phyloP scores from a whole-genome alignment of 2,329 filamentous ascomycete species.

The Xylaria polymorpha region DNA sequence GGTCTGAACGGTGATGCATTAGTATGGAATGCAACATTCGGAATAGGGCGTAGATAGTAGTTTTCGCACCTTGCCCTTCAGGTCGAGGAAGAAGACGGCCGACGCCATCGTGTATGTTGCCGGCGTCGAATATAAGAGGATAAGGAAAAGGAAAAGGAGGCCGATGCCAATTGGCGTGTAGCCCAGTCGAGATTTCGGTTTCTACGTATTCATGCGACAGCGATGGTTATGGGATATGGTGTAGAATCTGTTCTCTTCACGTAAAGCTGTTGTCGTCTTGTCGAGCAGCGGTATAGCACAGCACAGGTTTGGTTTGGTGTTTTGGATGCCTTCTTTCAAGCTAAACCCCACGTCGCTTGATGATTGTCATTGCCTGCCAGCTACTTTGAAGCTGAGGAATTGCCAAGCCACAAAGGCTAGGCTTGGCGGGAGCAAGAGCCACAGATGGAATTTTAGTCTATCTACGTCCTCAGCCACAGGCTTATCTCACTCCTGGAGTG shows the following conservation, averaged over 20 bases:
- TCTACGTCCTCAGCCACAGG: background rate
- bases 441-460: background rate
- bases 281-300: slow-evolving; percentile 23
- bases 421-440: background rate
- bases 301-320: slow-evolving; percentile 7
- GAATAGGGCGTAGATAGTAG: background rate
- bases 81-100: slow-evolving; percentile 96
- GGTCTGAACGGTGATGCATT: slow-evolving; percentile 69
- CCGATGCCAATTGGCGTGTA: slow-evolving; percentile 48
- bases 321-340: slow-evolving; percentile 31
- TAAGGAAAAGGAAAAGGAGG: slow-evolving; percentile 40
- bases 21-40: background rate
- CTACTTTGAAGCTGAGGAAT: slow-evolving; percentile 9
- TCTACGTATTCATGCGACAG: slow-evolving; percentile 34
- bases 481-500: background rate
- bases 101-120: slow-evolving; percentile 79
- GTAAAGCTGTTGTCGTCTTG: slow-evolving; percentile 28
- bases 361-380: slow-evolving; percentile 7
- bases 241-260: slow-evolving; percentile 23
- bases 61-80: slow-evolving; percentile 93
- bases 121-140: slow-evolving; percentile 43
- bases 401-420: slow-evolving; percentile 34
- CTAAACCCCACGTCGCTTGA: slow-evolving; percentile 40
- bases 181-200: slow-evolving; percentile 41
- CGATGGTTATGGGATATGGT: slow-evolving; percentile 19